Evolutionary conservation across 2,329 filamentous ascomycete species (phyloP).

Genomic region (Claviceps monticola): DNA sequence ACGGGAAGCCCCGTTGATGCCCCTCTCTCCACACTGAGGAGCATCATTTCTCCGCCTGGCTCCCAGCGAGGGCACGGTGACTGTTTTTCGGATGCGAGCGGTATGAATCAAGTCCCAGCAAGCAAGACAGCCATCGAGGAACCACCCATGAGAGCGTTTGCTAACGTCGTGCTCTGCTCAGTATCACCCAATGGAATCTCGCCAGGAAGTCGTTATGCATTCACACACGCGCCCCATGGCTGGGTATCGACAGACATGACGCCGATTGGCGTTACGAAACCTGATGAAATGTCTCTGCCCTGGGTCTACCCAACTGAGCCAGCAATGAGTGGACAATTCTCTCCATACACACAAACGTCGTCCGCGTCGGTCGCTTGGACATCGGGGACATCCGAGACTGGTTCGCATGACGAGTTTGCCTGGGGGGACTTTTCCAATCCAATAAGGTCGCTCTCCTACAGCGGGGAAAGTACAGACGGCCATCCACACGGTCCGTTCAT

Average conservation of each 20-base stretch:
- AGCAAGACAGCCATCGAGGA: not conserved
- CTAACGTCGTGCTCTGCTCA: slow-evolving; percentile 8
- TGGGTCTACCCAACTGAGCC: slow-evolving; percentile 40
- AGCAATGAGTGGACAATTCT: slow-evolving; percentile 34
- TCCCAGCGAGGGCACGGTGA: slow-evolving; percentile 25
- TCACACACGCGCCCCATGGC: slow-evolving; percentile 23
- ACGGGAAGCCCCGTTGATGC: slow-evolving; percentile 28
- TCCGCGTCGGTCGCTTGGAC: slow-evolving; percentile 29
- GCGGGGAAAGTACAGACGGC: slow-evolving; percentile 25
- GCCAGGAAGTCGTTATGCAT: slow-evolving; percentile 22
- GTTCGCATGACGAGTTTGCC: slow-evolving; percentile 28
- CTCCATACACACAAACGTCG: slow-evolving; percentile 31
- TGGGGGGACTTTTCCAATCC: slow-evolving; percentile 31
- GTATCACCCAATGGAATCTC: slow-evolving; percentile 21
- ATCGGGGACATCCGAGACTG: slow-evolving; percentile 21
- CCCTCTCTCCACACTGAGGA: slow-evolving; percentile 7
- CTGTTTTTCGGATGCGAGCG: slow-evolving; percentile 25
- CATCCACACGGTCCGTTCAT: slow-evolving; percentile 26
- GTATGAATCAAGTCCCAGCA: slow-evolving; percentile 22
- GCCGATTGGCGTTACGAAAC: slow-evolving; percentile 25
- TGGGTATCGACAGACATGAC: slow-evolving; percentile 33
- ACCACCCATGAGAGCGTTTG: not conserved
- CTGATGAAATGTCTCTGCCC: slow-evolving; percentile 26
- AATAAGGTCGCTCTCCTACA: slow-evolving; percentile 34
- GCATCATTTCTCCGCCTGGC: not conserved